A percentile compares a stretch with the other conserved stretches of the same genome.
Conservation (phyloP, 2,329 filamentous ascomycete genomes). For the Hirsutella rhossiliensis region DNA sequence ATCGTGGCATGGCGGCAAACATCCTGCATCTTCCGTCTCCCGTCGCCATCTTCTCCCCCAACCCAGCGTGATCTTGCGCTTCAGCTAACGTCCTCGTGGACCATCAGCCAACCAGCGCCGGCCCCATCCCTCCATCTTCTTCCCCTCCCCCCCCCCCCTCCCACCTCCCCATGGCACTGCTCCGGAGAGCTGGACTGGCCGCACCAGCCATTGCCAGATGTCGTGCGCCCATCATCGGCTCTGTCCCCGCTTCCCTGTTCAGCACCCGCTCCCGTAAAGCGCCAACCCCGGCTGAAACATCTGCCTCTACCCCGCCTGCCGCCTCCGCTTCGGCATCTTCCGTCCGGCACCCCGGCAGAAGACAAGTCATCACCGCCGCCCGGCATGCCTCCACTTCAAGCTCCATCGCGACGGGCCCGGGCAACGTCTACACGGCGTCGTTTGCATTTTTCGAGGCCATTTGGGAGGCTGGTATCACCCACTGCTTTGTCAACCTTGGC, state of each 20-base stretch:
- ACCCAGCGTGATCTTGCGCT: not conserved
- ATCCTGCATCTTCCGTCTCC: not conserved
- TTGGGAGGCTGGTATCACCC: constrained; percentile 54
- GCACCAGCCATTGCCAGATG: constrained; percentile 11
- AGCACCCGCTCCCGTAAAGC: constrained; percentile 1
- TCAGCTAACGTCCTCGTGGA: not conserved
- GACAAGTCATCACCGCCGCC: not conserved
- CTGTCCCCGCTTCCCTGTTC: constrained; percentile 2
- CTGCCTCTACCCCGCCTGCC: not conserved
- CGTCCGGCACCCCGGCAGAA: not conserved
- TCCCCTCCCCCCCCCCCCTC: not conserved
- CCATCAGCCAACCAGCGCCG: not conserved
- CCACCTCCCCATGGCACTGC: constrained; percentile 9
- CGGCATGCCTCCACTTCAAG: constrained; percentile 6
- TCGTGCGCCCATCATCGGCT: constrained; percentile 4
- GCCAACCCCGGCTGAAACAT: not conserved
- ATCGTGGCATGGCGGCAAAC: not conserved
- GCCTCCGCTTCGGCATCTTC: not conserved
- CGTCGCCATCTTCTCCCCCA: not conserved
- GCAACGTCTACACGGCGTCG: constrained; percentile 56
- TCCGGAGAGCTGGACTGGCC: constrained; percentile 13
- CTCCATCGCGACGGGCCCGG: constrained; percentile 7
- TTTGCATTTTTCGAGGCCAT: constrained; percentile 75
- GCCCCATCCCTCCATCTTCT: not conserved
- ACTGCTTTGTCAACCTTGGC: constrained; percentile 55